Evolutionary conservation across 768 basidiomycete genomes (phyloP).

Genomic region (Podaxis rugospora): DNA sequence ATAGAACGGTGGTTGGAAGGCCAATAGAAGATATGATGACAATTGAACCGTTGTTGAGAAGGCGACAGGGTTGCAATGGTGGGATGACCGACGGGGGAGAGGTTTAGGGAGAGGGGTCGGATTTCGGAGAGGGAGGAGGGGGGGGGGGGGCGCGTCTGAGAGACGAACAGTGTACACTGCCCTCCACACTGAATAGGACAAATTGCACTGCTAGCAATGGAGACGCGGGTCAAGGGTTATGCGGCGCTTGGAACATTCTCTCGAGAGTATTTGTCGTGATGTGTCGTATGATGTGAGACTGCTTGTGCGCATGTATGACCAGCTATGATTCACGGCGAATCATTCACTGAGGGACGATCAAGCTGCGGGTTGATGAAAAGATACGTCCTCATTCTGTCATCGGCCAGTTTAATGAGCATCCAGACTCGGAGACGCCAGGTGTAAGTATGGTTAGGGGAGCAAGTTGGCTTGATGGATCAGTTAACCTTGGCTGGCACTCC

Average conservation of each 20-base stretch:
- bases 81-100: no score
- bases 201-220: no score
- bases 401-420: neutral
- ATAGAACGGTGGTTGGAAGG: neutral
- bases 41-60: neutral
- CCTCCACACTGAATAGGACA: neutral
- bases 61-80: neutral
- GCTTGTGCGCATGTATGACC: slow-evolving; percentile 3
- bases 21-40: neutral
- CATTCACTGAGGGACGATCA: neutral
- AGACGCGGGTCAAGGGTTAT: neutral
- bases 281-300: neutral
- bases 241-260: neutral
- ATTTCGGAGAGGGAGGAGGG: neutral
- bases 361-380: neutral
- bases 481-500: neutral
- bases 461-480: neutral
- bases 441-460: neutral
- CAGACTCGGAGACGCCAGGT: neutral
- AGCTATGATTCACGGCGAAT: slow-evolving; percentile 7
- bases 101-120: no score
- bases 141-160: neutral
- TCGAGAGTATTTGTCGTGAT: no score
- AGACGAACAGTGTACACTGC: neutral
- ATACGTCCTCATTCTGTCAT: neutral